A percentile compares a stretch with the other conserved stretches of the same genome.
These are phyloP conservation scores for Lagenaria siceraria DNA, from an alignment of 306 rosid species.

Conservation along the genomic window DNA sequence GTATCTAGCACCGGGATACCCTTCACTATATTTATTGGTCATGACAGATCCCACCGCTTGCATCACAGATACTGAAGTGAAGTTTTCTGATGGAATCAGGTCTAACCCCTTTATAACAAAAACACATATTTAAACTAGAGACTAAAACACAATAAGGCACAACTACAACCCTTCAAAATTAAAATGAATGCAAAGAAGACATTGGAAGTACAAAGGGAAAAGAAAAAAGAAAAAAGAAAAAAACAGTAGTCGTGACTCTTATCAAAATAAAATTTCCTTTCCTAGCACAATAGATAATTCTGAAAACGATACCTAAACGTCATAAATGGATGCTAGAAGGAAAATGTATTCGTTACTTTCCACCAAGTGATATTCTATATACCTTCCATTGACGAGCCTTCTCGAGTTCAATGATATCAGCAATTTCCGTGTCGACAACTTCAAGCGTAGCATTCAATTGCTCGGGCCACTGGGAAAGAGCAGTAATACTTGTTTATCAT, in stretches of 20 bases:
- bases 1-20: conserved; percentile 96
- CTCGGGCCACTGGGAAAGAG: conserved; percentile 61
- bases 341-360: not conserved
- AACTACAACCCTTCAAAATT: not conserved
- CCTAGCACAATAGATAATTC: too few relatives aligned
- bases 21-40: conserved; percentile 97
- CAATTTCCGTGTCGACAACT: conserved; percentile 75
- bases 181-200: not conserved
- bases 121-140: not conserved
- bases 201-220: too few relatives aligned
- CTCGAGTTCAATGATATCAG: conserved; percentile 83
- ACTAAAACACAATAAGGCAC: too few relatives aligned
- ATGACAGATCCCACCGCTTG: conserved; percentile 92
- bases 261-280: too few relatives aligned
- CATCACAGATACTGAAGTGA: conserved; percentile 88
- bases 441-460: conserved; percentile 87
- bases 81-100: conserved; percentile 88
- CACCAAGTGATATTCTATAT: not conserved
- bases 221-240: too few relatives aligned
- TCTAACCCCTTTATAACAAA: conserved; percentile 59
- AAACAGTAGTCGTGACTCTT: too few relatives aligned
- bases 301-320: too few relatives aligned
- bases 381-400: conserved; percentile 96
- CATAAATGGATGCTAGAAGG: not conserved
- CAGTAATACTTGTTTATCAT: too few relatives aligned